Evolutionary conservation across 768 basidiomycete genomes (phyloP).

Genomic region (Trametes elegans): DNA sequence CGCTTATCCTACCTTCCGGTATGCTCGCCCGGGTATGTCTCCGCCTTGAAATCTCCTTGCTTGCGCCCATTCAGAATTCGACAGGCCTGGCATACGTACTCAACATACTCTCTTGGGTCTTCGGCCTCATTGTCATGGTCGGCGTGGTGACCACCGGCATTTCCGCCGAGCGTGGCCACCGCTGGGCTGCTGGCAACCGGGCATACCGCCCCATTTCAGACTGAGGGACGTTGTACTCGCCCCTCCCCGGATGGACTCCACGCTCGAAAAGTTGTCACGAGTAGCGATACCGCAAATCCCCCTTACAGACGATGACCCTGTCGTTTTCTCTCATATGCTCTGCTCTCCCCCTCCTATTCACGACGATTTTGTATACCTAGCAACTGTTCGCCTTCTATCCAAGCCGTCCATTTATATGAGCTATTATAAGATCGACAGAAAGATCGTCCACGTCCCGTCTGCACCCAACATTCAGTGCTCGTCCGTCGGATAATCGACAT

Average conservation of each 20-base stretch:
- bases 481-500: constrained; percentile 78
- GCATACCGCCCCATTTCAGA: constrained; percentile 46
- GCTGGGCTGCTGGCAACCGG: constrained; percentile 78
- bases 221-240: not conserved
- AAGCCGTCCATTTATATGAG: not conserved
- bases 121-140: constrained; percentile 47
- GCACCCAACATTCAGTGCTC: constrained; percentile 26
- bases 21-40: constrained; percentile 57
- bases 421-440: not conserved
- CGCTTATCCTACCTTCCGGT: constrained; percentile 48
- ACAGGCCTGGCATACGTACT: constrained; percentile 61
- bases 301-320: not conserved
- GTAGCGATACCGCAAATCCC: not conserved
- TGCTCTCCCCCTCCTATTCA: not conserved
- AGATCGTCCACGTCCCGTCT: not conserved
- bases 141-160: constrained; percentile 63
- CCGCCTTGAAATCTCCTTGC: not conserved
- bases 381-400: not conserved
- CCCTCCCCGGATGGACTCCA: too few relatives aligned
- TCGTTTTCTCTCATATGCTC: not conserved
- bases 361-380: constrained; percentile 1
- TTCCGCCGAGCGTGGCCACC: constrained; percentile 56
- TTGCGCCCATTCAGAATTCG: not conserved
- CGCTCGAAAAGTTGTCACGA: not conserved
- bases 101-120: constrained; percentile 60